Percentiles rank a stretch among this genome's conserved stretches.
Evolutionary conservation across 768 basidiomycete genomes (phyloP).

Genomic region (Tricholomella constricta): DNA sequence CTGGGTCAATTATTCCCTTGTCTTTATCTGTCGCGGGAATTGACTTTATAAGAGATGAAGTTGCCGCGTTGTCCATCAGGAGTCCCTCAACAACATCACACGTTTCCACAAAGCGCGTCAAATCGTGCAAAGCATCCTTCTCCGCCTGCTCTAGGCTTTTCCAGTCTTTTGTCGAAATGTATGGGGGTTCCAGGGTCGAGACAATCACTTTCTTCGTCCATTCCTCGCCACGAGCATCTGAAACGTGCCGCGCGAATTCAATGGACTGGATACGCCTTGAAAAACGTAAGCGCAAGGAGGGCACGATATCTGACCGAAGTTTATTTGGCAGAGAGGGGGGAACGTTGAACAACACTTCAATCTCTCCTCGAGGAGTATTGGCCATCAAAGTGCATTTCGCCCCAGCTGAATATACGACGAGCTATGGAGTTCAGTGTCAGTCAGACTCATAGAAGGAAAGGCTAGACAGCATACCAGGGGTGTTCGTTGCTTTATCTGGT

Average conservation of each 20-base stretch:
- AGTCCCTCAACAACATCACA: constrained; percentile 23
- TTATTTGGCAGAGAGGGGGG: constrained; percentile 10
- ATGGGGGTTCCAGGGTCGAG: constrained; percentile 21
- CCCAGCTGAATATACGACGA: constrained; percentile 39
- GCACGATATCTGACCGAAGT: constrained; percentile 3
- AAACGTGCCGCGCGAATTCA: constrained; percentile 36
- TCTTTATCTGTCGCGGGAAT: background rate
- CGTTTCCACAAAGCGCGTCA: constrained; percentile 26
- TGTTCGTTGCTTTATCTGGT: constrained; percentile 53
- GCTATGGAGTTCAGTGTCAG: constrained; percentile 28
- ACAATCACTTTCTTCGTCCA: constrained; percentile 40
- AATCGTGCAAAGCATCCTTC: constrained; percentile 24
- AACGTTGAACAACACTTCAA: constrained; percentile 42
- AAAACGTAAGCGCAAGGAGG: constrained; percentile 40
- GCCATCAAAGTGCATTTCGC: constrained; percentile 54
- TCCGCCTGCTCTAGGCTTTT: constrained; percentile 26
- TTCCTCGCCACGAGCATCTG: constrained; percentile 34
- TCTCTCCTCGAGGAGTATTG: constrained; percentile 48
- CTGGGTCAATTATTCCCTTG: background rate
- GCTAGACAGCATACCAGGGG: constrained; percentile 42
- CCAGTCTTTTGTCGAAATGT: constrained; percentile 25
- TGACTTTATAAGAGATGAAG: background rate
- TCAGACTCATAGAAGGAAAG: background rate
- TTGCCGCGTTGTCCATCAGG: background rate
- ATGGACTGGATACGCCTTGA: constrained; percentile 33